phyloP scores from a whole-genome alignment of 345 rosid genomes.

The Citropsis articulata region DNA sequence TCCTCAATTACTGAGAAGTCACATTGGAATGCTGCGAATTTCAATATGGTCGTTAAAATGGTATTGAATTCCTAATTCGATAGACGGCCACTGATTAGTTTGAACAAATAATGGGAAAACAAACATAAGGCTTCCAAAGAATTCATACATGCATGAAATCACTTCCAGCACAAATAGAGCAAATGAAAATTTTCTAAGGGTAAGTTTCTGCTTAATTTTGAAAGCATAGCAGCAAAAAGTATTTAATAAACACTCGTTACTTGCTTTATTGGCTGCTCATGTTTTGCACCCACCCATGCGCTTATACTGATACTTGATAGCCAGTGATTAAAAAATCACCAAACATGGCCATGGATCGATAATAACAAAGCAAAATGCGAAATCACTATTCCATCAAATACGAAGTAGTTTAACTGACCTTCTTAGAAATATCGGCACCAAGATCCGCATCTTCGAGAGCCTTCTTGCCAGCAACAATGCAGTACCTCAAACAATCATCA shows the following conservation, averaged over 20 bases:
- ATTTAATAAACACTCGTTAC: too few species aligned
- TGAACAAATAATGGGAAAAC: background rate
- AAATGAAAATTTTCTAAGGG: background rate
- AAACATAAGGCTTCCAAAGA: background rate
- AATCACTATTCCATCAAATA: background rate
- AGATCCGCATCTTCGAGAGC: constrained; percentile 90
- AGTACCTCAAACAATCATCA: constrained; percentile 94
- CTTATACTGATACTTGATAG: too few species aligned
- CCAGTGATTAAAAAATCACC: background rate
- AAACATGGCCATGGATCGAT: background rate
- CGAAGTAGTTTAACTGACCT: constrained; percentile 35
- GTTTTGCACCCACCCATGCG: too few species aligned
- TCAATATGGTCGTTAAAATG: background rate
- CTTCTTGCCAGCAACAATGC: constrained; percentile 97
- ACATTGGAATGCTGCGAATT: background rate
- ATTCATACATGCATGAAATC: background rate
- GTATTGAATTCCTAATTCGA: background rate
- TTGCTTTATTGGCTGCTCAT: too few species aligned
- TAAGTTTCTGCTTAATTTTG: background rate
- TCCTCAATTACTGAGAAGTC: background rate
- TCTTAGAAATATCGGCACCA: constrained; percentile 65
- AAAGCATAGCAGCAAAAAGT: background rate
- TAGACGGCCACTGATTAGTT: background rate
- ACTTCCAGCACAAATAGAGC: background rate
- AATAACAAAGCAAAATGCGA: background rate